These are phyloP conservation scores for Aspergillus incahuasiensis DNA, from an alignment of 495 filamentous ascomycete genomes.

Conservation along the genomic window DNA sequence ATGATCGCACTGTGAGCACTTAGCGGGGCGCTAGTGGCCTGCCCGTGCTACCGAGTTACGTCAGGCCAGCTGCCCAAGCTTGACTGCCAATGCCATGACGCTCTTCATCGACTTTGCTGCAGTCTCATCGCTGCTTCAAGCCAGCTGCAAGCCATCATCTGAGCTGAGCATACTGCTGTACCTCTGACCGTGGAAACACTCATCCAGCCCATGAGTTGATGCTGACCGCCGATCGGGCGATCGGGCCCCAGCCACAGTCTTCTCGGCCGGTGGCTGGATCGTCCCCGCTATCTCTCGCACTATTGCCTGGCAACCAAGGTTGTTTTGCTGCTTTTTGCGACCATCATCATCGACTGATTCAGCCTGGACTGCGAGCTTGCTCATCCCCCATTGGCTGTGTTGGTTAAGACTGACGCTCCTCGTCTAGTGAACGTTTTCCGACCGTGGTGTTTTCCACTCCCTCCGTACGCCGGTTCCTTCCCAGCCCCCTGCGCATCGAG, in stretches of 20 bases:
- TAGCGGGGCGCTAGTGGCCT: not conserved
- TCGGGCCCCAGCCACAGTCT: not conserved
- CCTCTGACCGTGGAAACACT: not conserved
- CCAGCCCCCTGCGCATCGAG: not conserved
- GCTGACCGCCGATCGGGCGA: not conserved
- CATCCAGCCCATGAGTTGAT: not conserved
- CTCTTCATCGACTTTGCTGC: no score
- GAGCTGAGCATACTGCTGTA: not conserved
- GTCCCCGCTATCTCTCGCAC: not conserved
- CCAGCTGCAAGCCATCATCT: no score
- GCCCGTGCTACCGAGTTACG: not conserved
- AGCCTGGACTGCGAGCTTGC: not conserved
- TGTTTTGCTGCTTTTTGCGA: not conserved
- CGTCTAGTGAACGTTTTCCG: not conserved
- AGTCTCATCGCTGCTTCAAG: no score
- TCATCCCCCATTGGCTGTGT: not conserved
- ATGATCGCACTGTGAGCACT: not conserved
- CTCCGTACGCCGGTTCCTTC: not conserved
- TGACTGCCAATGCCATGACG: no score
- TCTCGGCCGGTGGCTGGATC: not conserved
- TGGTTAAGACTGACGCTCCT: not conserved
- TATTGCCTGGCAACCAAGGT: conserved; percentile 2
- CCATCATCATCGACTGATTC: not conserved
- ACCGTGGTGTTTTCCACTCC: not conserved
- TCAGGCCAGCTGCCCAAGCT: no score